A percentile compares a stretch with the other conserved stretches of the same genome.
Conservation (phyloP, 163 green algal genomes). For the Prototheca wickerhamii region DNA sequence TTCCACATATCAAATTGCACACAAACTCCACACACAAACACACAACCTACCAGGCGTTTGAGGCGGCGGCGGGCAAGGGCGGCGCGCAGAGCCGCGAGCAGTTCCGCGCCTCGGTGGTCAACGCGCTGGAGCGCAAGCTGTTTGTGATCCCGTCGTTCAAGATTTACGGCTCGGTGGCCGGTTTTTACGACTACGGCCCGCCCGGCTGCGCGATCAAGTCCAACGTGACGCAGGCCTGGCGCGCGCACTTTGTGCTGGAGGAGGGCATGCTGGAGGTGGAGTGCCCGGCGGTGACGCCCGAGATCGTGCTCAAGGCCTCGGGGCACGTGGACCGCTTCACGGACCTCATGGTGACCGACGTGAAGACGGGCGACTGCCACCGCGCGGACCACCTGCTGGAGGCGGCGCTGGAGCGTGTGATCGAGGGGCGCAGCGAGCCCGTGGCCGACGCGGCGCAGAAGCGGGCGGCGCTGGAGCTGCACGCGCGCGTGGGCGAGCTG, state of each 20-base stretch:
- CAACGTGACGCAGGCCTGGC: constrained; percentile 86
- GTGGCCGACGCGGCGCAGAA: constrained; percentile 28
- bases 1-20: not conserved
- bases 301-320: constrained; percentile 81
- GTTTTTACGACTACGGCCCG: constrained; percentile 97
- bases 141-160: constrained; percentile 98
- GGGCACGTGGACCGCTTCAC: constrained; percentile 95
- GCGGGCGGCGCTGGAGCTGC: constrained; percentile 37
- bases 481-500: constrained; percentile 69
- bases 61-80: constrained; percentile 53
- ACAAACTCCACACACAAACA: not conserved
- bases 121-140: constrained; percentile 77
- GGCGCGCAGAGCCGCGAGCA: constrained; percentile 67
- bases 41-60: constrained; percentile 39
- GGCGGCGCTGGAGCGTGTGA: constrained; percentile 60
- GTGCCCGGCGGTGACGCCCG: constrained; percentile 94
- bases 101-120: constrained; percentile 69
- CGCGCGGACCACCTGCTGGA: constrained; percentile 95
- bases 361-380: constrained; percentile 80
- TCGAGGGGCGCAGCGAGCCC: constrained; percentile 62
- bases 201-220: constrained; percentile 95
- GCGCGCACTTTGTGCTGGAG: constrained; percentile 94
- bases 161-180: constrained; percentile 93
- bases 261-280: constrained; percentile 98
- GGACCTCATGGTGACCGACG: constrained; percentile 96